These are phyloP conservation scores for Croton setiger DNA, from an alignment of 441 rosid genomes.

Conservation along the genomic window DNA sequence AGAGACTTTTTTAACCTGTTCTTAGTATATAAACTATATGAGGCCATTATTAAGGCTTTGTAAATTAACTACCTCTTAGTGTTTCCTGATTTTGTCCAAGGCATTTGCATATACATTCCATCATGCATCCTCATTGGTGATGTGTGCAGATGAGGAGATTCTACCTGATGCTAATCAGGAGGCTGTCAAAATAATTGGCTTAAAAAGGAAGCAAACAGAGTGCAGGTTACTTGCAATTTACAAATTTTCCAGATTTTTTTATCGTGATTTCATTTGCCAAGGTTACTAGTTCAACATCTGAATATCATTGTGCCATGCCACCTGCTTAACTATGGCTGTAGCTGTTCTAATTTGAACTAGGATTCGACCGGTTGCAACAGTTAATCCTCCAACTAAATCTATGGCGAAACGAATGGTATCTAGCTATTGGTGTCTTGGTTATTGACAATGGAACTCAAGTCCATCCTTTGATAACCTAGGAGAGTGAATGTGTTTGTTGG, in stretches of 20 bases:
- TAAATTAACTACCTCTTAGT: neutral
- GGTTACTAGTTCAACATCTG: neutral
- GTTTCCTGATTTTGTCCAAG: constrained; percentile 6
- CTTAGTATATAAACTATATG: neutral
- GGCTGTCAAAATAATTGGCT: constrained; percentile 40
- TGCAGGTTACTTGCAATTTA: constrained; percentile 48
- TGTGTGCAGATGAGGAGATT: constrained; percentile 46
- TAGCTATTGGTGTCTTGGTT: too few relatives aligned
- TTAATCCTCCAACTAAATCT: too few relatives aligned
- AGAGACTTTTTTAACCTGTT: constrained; percentile 17
- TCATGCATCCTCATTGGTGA: constrained; percentile 19
- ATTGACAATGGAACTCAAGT: too few relatives aligned
- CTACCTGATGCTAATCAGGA: constrained; percentile 35
- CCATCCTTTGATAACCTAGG: too few relatives aligned
- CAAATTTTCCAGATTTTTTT: neutral
- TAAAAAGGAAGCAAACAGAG: constrained; percentile 58
- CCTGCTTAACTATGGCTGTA: too few relatives aligned
- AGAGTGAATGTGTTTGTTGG: too few relatives aligned
- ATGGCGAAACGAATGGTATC: too few relatives aligned
- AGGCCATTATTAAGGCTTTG: constrained; percentile 14
- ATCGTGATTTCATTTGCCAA: too few relatives aligned
- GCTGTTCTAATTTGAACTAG: too few relatives aligned
- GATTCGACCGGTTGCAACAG: too few relatives aligned
- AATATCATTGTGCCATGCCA: neutral
- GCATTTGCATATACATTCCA: constrained; percentile 11